These are phyloP conservation scores for Cercophora sp. DNA, from an alignment of 495 filamentous ascomycete genomes.

Conservation along the genomic window DNA sequence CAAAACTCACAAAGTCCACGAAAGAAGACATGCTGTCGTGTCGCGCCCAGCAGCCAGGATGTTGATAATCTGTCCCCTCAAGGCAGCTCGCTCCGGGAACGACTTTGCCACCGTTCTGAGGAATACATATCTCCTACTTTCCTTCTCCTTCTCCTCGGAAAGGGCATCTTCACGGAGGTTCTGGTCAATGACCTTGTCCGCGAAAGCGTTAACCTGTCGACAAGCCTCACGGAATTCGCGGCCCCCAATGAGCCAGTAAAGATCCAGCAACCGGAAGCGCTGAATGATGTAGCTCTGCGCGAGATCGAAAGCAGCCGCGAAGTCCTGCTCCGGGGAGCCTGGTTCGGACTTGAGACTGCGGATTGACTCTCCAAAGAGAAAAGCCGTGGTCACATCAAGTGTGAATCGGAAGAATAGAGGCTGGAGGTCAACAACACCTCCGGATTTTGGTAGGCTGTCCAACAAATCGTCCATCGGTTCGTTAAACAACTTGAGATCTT, in stretches of 20 bases:
- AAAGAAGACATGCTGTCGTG: conserved; percentile 7
- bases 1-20: conserved; percentile 5
- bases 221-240: conserved; percentile 8
- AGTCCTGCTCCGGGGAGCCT: conserved; percentile 6
- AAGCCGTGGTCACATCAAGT: conserved; percentile 6
- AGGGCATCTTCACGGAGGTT: not conserved
- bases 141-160: not conserved
- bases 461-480: conserved; percentile 1
- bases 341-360: conserved; percentile 3
- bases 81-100: conserved; percentile 1
- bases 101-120: conserved; percentile 4
- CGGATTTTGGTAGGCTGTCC: conserved; percentile 1
- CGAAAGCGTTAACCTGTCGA: conserved; percentile 4
- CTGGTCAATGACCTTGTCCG: conserved; percentile 9
- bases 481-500: conserved; percentile 2
- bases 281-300: conserved; percentile 8
- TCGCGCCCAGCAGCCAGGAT: conserved; percentile 6
- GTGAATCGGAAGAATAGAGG: conserved; percentile 5
- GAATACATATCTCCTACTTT: conserved; percentile 1
- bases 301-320: conserved; percentile 1
- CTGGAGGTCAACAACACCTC: not conserved
- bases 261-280: conserved; percentile 6
- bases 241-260: conserved; percentile 7
- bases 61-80: conserved; percentile 7
- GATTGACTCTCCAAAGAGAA: conserved; percentile 5